Base-by-base conservation (phyloP, 192 early-diverging fungal genomes). In the Linnemannia elongata region DNA sequence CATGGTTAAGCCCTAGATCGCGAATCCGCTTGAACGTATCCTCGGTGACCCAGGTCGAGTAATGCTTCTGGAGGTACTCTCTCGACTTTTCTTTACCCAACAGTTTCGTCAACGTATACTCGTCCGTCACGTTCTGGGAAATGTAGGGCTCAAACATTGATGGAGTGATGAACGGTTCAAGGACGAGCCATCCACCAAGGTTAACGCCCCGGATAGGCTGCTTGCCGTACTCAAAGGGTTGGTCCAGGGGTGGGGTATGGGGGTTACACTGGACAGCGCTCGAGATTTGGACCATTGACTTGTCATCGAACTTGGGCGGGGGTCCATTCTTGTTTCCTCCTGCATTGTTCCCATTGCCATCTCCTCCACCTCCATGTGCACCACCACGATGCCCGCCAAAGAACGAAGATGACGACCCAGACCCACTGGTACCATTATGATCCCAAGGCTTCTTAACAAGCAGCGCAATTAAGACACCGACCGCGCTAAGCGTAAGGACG, bases 171-270 rank as follows among this genome's bases (percentile, higher is more conserved):
- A 91, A 91, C 0, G 92, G 83, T 87, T 96, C 95, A 0, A 94
- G 80, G 2, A 96, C 94, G 44, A 96, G 89, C 80, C 94, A 93
- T 12, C 95, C 95, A 57, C 95, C 95, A 3, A 96, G 75, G 36
- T 95, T 96, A 39, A 96, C 93, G 10, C 95, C 95, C 2, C 94
- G 93, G 42, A 95, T 92, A 18, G 79, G 82, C 7, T 89, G 79
- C 42, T 88, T 77, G 35, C 89, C 89, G 63, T 90, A 92, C 33
- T 49, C 47, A 72, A 92, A 92, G 3, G 80, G 80, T 44, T 91
- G 82, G 27, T 88, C 73, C 35, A 92, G 73, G 0, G 91, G 78
- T 15, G 89, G 91, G 0, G 90, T 91, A 24, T 77, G 30, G 8
- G 35, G 66, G 41, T 92, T 92, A 44, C 79, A 80, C 4, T 22